Evolutionary conservation across 768 basidiomycete genomes (phyloP), one percentile per base, ranked within the genome.

Genomic region (Leccinum truebloodii): DNA sequence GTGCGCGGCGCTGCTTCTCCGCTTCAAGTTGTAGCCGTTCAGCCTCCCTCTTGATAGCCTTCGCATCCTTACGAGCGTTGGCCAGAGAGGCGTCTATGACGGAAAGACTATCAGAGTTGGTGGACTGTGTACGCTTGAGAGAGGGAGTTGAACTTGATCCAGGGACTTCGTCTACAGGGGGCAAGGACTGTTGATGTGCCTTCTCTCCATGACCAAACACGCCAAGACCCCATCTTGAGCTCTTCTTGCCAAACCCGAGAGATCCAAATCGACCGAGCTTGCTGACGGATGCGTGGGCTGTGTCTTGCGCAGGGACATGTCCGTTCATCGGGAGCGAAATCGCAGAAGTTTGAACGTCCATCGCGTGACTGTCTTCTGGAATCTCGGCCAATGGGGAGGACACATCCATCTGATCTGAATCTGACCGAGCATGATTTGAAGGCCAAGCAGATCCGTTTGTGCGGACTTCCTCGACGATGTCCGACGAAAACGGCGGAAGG

Each of bases 41-140:
- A 3, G 88, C 88, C 74, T 93, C 89, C 76, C 92, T 92, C 80
- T 90, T 92, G 63, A 81, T 76, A 73, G 86, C 86, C 81, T 93
- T 92, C 63, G 82, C 77, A 69, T 92, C 90, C 57, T 77, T 79
- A 56, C 79, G 77, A 44, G 75, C 22, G 72, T 54, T 77, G 68
- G 28, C 76, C 69, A 35, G 77, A 76, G 62, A 76, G 67, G 30
- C 82, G 81, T 55, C 85, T 80, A 24, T 82, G 54, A 87, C 68
- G 8, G 89, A 90, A 51, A 77, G 83, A 73, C 85, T 85, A 72
- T 89, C 89, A 30, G 87, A 87, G 68, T 90, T 89, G 24, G 86
- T 84, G 18, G 92, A 90, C 65, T 90, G 86, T 24, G 89, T 81
- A 58, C 92, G 88, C 73, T 93, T 93, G 71, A 90, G 83, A 3